phyloP scores from a whole-genome alignment of 352 stramenopile genomes.

The Plasmopara viticola region DNA sequence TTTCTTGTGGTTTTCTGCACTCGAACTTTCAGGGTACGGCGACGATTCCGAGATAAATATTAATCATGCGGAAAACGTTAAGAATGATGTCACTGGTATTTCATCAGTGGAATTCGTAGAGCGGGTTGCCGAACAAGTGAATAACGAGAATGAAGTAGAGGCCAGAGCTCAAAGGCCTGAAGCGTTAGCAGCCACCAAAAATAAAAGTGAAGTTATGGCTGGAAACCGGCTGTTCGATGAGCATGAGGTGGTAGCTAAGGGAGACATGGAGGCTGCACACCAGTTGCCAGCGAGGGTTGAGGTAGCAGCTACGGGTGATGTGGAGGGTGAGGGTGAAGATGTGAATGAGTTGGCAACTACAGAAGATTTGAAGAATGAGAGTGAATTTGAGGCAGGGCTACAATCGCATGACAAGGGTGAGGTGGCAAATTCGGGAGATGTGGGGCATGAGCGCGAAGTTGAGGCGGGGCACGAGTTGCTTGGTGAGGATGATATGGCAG shows the following conservation, averaged over 20 bases:
- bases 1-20: slow-evolving; percentile 25
- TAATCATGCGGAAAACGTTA: not conserved
- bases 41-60: slow-evolving; percentile 4
- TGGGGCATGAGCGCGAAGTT: slow-evolving; percentile 6
- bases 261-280: slow-evolving; percentile 4
- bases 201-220: not conserved
- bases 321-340: slow-evolving; percentile 4
- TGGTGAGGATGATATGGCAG: not conserved
- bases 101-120: slow-evolving; percentile 1
- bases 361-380: not conserved
- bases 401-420: not conserved
- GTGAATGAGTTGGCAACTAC: slow-evolving; percentile 3
- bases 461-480: not conserved
- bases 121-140: not conserved
- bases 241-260: not conserved
- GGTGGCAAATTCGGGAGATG: slow-evolving; percentile 1
- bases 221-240: not conserved
- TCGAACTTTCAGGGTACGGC: slow-evolving; percentile 16
- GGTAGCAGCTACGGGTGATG: not conserved
- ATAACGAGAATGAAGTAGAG: slow-evolving; percentile 6
- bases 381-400: not conserved
- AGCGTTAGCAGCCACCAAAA: slow-evolving; percentile 3
- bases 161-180: not conserved
- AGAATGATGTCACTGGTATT: slow-evolving; percentile 2
- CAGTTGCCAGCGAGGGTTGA: not conserved